phyloP scores from a whole-genome alignment of 2,329 filamentous ascomycete genomes.

The Torrubiellomyces zombiae region DNA sequence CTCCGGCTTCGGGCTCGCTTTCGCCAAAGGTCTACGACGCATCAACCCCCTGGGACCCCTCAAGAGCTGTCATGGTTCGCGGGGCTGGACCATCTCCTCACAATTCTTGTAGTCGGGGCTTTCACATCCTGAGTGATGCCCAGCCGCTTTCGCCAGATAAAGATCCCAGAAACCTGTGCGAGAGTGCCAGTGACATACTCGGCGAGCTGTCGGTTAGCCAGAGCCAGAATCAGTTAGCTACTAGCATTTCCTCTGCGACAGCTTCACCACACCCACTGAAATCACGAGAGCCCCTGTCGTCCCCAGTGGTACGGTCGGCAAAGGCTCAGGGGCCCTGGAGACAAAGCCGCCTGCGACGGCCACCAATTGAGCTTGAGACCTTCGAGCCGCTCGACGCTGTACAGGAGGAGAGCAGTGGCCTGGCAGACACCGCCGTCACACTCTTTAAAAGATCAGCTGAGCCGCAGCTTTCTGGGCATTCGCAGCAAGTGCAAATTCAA shows the following conservation, averaged over 20 bases:
- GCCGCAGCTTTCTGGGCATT: no score
- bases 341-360: conserved; percentile 11
- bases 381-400: conserved; percentile 18
- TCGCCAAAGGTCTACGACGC: no score
- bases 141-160: not conserved
- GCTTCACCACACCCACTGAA: conserved; percentile 2
- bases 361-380: conserved; percentile 13
- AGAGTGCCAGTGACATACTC: conserved; percentile 1
- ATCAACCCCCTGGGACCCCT: no score
- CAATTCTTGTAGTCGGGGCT: conserved; percentile 1
- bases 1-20: no score
- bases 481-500: no score
- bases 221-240: conserved; percentile 1
- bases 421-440: conserved; percentile 1
- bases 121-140: conserved; percentile 3
- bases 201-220: conserved; percentile 3
- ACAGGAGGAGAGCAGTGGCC: conserved; percentile 11
- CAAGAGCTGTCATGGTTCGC: no score
- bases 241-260: not conserved
- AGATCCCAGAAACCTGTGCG: not conserved
- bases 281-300: not conserved
- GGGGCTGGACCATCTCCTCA: no score
- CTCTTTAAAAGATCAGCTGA: no score
- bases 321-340: conserved; percentile 7
- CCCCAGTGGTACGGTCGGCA: conserved; percentile 4